These are phyloP conservation scores for Silene noctiflora DNA, from an alignment of 179 eudicot species.

Conservation along the genomic window DNA sequence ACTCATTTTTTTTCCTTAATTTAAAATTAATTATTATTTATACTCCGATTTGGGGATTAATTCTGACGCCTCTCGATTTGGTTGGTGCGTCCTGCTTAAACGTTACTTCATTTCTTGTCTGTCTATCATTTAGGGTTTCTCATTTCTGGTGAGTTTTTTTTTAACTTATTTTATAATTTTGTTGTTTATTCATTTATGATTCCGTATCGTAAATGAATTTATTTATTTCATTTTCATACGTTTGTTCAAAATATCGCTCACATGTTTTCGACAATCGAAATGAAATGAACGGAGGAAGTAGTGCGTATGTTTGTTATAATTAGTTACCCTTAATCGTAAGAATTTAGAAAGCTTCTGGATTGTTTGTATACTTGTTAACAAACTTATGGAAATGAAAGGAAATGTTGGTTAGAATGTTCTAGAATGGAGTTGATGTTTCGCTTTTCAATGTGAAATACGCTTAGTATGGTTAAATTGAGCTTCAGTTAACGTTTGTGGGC, in stretches of 20 bases:
- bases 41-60: background rate
- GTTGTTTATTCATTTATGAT: background rate
- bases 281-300: too few species aligned
- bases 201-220: too few species aligned
- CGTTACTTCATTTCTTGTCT: background rate
- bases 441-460: background rate
- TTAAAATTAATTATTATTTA: too few species aligned
- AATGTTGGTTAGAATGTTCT: background rate
- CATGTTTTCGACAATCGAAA: too few species aligned
- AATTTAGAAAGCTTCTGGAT: background rate
- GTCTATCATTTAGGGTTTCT: slow-evolving; percentile 6
- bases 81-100: background rate
- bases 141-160: background rate
- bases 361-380: background rate
- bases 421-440: background rate
- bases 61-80: too few species aligned
- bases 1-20: background rate
- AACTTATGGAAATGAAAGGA: background rate
- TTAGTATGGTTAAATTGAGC: background rate
- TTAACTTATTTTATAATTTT: background rate
- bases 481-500: too few species aligned
- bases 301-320: too few species aligned
- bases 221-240: too few species aligned
- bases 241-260: too few species aligned
- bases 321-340: too few species aligned